phyloP scores from a whole-genome alignment of 176 grass and related monocot genomes.

The Carex parvula region DNA sequence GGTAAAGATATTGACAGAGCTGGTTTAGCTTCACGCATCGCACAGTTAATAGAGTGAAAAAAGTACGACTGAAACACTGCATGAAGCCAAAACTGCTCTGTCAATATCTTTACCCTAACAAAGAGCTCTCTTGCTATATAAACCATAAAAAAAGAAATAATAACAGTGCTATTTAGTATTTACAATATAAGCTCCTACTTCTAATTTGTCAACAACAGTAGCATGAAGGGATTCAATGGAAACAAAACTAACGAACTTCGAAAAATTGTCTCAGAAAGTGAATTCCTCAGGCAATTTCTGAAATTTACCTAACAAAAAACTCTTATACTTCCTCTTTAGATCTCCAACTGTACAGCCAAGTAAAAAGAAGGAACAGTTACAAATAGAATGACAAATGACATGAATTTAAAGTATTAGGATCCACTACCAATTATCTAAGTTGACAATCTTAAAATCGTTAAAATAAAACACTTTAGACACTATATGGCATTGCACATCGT shows the following conservation, averaged over 20 bases:
- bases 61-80: no score
- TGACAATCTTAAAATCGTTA: background rate
- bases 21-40: no score
- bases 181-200: background rate
- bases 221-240: background rate
- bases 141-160: background rate
- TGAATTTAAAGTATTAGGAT: background rate
- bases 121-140: background rate
- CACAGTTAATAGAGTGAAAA: no score
- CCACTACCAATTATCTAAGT: background rate
- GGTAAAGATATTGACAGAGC: no score
- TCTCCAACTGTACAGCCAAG: slow-evolving; percentile 44
- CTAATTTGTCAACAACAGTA: background rate
- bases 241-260: background rate
- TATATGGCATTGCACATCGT: background rate
- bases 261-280: slow-evolving; percentile 37
- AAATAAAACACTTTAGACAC: background rate
- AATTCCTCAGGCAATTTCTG: slow-evolving; percentile 52
- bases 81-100: no score
- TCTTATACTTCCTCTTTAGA: slow-evolving; percentile 77
- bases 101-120: background rate
- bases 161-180: background rate
- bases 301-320: slow-evolving; percentile 63
- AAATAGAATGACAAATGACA: background rate
- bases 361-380: background rate